A percentile compares a stretch with the other conserved stretches of the same genome.
Evolutionary conservation across 208 protist species (phyloP).

Genomic region (Crithidia fasciculata): DNA sequence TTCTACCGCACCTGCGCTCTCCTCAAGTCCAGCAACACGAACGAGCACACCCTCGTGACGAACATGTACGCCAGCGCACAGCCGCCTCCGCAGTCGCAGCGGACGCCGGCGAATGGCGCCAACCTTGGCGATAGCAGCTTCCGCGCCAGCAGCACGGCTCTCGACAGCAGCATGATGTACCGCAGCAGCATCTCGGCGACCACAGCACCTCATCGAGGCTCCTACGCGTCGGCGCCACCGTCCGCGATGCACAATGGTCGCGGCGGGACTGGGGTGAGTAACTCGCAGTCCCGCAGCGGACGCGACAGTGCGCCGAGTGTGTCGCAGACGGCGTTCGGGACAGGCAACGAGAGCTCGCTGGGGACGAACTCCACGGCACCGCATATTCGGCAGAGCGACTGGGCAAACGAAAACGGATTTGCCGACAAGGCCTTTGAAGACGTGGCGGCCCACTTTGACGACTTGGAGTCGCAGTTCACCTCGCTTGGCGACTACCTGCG

Average conservation of each 20-base stretch:
- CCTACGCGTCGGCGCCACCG: neutral
- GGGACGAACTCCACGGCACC: conserved; percentile 16
- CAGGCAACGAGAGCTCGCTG: conserved; percentile 12
- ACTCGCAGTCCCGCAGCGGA: conserved; percentile 25
- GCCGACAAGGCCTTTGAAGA: conserved; percentile 81
- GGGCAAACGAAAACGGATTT: conserved; percentile 52
- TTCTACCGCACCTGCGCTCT: conserved; percentile 84
- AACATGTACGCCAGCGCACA: conserved; percentile 74
- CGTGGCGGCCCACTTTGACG: conserved; percentile 70
- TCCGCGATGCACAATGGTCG: conserved; percentile 11
- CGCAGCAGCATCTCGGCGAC: conserved; percentile 14
- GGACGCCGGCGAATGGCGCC: conserved; percentile 14
- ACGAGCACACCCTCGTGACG: conserved; percentile 65
- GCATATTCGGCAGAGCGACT: conserved; percentile 28
- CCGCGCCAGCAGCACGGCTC: conserved; percentile 34
- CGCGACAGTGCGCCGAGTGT: neutral
- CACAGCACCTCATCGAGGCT: neutral
- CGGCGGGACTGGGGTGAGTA: conserved; percentile 8
- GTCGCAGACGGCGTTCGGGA: conserved; percentile 1
- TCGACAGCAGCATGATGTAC: conserved; percentile 24
- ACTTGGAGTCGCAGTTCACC: conserved; percentile 77
- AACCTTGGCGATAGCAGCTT: conserved; percentile 27
- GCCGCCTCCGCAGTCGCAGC: conserved; percentile 36
- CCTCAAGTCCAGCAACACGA: conserved; percentile 63
- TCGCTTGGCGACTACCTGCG: conserved; percentile 77